Conservation (phyloP, 2,329 filamentous ascomycete genomes). For the Metarhizium robertsii region DNA sequence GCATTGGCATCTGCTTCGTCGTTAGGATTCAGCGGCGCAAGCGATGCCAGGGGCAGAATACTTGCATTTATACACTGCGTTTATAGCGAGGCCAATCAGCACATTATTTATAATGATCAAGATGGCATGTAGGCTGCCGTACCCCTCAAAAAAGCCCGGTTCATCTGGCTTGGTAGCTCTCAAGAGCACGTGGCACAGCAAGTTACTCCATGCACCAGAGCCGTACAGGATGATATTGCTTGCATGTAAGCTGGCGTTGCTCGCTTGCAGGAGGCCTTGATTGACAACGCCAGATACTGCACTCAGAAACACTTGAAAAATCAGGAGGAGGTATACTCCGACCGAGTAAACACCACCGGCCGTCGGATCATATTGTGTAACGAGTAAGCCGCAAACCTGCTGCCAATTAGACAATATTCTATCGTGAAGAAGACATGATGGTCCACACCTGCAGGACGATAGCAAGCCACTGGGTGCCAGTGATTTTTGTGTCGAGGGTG, state of each 20-base stretch:
- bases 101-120: no score
- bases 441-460: no score
- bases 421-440: no score
- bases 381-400: no score
- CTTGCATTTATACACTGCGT: no score
- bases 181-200: constrained; percentile 18
- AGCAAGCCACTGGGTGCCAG: no score
- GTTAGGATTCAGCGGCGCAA: constrained; percentile 5
- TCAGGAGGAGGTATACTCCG: constrained; percentile 20
- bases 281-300: constrained; percentile 24
- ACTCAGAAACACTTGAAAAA: constrained; percentile 22
- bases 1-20: constrained; percentile 24
- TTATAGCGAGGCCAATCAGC: no score
- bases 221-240: constrained; percentile 24
- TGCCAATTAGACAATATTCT: no score
- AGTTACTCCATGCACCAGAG: constrained; percentile 18
- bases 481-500: no score
- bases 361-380: constrained; percentile 2
- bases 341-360: constrained; percentile 19
- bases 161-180: constrained; percentile 9
- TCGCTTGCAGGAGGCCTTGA: constrained; percentile 21
- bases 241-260: constrained; percentile 21
- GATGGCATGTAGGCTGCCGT: no score
- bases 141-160: no score
- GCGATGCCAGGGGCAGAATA: no score